Conservation (phyloP, 768 basidiomycete species). For the Kwoniella newhampshirensis region DNA sequence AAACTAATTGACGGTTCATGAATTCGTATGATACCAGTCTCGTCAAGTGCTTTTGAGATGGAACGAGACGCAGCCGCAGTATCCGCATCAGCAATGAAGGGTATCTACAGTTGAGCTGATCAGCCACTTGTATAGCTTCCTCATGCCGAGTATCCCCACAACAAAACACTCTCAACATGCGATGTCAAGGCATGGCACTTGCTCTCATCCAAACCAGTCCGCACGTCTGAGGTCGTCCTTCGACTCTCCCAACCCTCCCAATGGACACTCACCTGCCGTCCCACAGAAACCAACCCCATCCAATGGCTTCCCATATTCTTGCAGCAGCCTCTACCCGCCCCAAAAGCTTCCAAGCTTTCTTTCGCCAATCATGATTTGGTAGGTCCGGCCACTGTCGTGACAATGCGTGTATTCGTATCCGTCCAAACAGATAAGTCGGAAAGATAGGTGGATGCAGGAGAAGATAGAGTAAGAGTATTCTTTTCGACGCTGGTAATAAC, state of each 20-base stretch:
- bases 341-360: conserved; percentile 70
- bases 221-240: neutral
- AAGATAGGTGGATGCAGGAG: conserved; percentile 64
- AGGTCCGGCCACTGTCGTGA: conserved; percentile 88
- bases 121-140: neutral
- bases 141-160: neutral
- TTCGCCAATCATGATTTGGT: conserved; percentile 72
- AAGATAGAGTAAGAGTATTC: conserved; percentile 66
- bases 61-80: conserved; percentile 70
- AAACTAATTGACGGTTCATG: conserved; percentile 99
- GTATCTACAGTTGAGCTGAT: conserved; percentile 60
- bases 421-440: conserved; percentile 74
- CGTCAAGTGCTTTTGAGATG: conserved; percentile 66
- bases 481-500: conserved; percentile 60
- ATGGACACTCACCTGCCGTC: conserved; percentile 70
- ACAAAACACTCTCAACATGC: neutral
- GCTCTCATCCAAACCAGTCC: too few relatives aligned
- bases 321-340: conserved; percentile 68
- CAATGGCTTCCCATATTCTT: conserved; percentile 65
- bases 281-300: conserved; percentile 79
- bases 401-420: conserved; percentile 71
- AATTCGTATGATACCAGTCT: conserved; percentile 95
- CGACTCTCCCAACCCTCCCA: neutral
- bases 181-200: too few relatives aligned
- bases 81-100: conserved; percentile 79